Percentiles rank a stretch among this genome's conserved stretches.
Evolutionary conservation across 352 stramenopile species (phyloP).

Genomic region (Globisporangium nagaii): DNA sequence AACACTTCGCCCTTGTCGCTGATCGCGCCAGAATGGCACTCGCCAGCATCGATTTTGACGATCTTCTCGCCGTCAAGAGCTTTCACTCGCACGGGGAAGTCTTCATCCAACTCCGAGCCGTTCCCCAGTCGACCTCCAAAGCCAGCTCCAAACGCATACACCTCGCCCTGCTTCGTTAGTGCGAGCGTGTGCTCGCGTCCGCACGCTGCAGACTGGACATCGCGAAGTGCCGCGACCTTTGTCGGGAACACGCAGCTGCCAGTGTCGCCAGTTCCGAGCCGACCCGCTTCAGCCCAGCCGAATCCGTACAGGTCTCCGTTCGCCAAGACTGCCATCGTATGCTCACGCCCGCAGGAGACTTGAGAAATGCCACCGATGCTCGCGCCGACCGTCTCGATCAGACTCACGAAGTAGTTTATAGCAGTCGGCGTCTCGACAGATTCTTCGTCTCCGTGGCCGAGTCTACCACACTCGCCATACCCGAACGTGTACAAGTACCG

Average conservation of each 20-base stretch:
- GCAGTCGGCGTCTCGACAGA: slow-evolving; percentile 28
- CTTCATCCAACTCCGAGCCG: slow-evolving; percentile 52
- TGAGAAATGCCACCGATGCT: slow-evolving; percentile 31
- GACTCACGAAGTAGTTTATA: slow-evolving; percentile 54
- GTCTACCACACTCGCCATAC: slow-evolving; percentile 70
- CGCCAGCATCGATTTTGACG: slow-evolving; percentile 54
- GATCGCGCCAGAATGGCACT: slow-evolving; percentile 77
- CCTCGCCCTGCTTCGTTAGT: slow-evolving; percentile 35
- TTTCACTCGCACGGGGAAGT: slow-evolving; percentile 35
- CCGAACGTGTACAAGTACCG: slow-evolving; percentile 72
- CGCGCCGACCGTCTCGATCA: slow-evolving; percentile 31
- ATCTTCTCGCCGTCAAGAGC: slow-evolving; percentile 35
- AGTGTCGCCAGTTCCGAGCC: slow-evolving; percentile 73
- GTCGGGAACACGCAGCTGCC: slow-evolving; percentile 54
- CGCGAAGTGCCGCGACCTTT: slow-evolving; percentile 44
- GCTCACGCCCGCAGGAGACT: slow-evolving; percentile 77
- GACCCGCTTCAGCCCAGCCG: slow-evolving; percentile 80
- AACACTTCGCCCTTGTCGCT: slow-evolving; percentile 62
- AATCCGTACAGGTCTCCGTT: slow-evolving; percentile 77
- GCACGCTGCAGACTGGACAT: slow-evolving; percentile 55
- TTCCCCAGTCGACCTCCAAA: slow-evolving; percentile 75
- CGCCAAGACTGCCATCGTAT: slow-evolving; percentile 72
- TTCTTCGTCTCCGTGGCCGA: slow-evolving; percentile 68
- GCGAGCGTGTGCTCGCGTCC: slow-evolving; percentile 79
- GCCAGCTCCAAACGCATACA: slow-evolving; percentile 74